These are phyloP conservation scores for Chiua virens DNA, from an alignment of 768 basidiomycete species.

Conservation along the genomic window DNA sequence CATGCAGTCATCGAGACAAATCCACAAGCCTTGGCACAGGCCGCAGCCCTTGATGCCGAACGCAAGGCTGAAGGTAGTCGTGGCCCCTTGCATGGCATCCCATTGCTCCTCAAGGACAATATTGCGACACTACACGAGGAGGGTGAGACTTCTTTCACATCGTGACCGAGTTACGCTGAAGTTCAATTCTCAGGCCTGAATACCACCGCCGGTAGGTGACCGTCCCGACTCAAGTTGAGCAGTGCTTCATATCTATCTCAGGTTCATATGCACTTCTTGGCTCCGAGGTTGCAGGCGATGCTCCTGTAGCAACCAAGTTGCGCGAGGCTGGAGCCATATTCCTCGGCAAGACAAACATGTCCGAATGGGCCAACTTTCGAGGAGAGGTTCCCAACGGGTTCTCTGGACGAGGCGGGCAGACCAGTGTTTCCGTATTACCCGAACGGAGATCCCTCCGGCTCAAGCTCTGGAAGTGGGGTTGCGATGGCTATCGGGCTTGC, in stretches of 20 bases:
- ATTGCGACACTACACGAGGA: conserved; percentile 35
- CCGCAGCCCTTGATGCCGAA: conserved; percentile 50
- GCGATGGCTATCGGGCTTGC: conserved; percentile 43
- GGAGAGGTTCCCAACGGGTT: conserved; percentile 42
- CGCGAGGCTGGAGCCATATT: conserved; percentile 36
- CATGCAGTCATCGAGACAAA: conserved; percentile 64
- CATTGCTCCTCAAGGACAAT: conserved; percentile 55
- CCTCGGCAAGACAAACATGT: conserved; percentile 45
- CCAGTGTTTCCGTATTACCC: conserved; percentile 43
- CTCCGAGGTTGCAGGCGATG: conserved; percentile 36
- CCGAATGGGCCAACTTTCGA: conserved; percentile 45
- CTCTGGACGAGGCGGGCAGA: conserved; percentile 48
- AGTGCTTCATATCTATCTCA: conserved; percentile 5
- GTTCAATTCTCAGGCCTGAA: conserved; percentile 31
- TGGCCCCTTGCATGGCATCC: conserved; percentile 56
- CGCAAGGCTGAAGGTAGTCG: conserved; percentile 44
- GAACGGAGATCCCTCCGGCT: conserved; percentile 40
- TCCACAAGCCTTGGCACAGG: conserved; percentile 51
- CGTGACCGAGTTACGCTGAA: neutral
- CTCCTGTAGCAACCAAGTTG: conserved; percentile 29
- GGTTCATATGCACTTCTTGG: conserved; percentile 37
- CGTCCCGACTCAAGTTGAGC: neutral
- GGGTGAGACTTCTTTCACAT: conserved; percentile 12
- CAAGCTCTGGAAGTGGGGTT: conserved; percentile 45
- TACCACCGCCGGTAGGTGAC: conserved; percentile 36